Evolutionary conservation across 257 asterid species (phyloP), one percentile per base, ranked within the genome.

Genomic region (Plectranthus barbatus): DNA sequence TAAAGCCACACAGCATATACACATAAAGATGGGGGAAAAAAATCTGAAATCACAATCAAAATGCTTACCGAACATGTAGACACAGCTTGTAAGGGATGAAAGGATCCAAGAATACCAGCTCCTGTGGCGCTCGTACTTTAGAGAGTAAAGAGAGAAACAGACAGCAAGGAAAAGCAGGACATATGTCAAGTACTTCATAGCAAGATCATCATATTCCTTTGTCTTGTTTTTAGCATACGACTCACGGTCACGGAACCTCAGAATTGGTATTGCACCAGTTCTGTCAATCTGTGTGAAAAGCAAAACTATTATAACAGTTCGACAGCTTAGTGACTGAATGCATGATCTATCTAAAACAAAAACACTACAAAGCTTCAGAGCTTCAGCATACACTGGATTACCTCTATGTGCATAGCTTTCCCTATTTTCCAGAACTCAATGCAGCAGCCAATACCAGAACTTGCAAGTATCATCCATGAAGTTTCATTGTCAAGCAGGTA

Each of bases 341-440:
- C 9, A 18, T 19, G 34, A 21, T 23, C 24, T 44, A 11, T 51
- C 34, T 49, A 66, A 48, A 62, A 71, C 8, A 29, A 69, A 61
- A 31, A 64, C 46, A 47, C 44, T 14, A 15, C 44, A 3, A 6
- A 52, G 47, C 36, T 46, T 51, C 44, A 6, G 47, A 67, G 48
- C 56, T 53, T 47, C 37, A 48, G 49, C 21, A 24, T 66, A 40
- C 4, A 26, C 29, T 56, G 40, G 40, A 69, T 60, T 40, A 92
- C 97, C 96, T 92, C 99, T 70, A 89, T 79, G 77, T 87, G 97
- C 99, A 92, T 92, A 58, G 99, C 99, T 78, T 92, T 92, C 78
- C 97, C 99, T 57, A 92, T 92, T 82, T 92, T 92, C 99, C 99
- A 92, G 78, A 92, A 92, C 90, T 92, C 99, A 74, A 92, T 92